phyloP scores from a whole-genome alignment of 2,329 filamentous ascomycete species.

The Cyclaneusma minus region DNA sequence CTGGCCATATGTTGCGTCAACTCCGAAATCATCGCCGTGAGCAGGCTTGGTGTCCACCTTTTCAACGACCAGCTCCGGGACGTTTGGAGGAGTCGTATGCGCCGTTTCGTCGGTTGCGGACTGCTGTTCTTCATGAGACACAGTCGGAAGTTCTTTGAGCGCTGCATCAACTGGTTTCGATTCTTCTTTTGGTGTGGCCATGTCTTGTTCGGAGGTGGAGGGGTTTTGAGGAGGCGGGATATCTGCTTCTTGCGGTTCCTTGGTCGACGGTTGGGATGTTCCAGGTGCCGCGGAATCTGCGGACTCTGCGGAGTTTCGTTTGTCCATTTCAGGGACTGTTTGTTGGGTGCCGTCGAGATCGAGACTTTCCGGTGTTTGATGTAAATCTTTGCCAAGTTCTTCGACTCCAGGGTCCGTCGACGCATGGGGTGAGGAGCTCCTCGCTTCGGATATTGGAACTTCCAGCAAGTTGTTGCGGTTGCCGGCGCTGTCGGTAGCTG shows the following conservation, averaged over 20 bases:
- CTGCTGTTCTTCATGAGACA: no score
- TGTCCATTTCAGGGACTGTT: background rate
- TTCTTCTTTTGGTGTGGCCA: no score
- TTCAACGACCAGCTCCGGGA: conserved; percentile 19
- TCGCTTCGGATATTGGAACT: conserved; percentile 17
- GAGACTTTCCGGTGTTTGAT: no score
- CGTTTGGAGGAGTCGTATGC: background rate
- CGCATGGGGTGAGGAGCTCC: no score
- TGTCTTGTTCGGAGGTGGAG: no score
- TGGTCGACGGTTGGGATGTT: background rate
- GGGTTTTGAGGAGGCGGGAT: no score
- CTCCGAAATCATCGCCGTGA: conserved; percentile 21
- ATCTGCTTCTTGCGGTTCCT: conserved; percentile 2
- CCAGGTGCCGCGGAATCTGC: background rate
- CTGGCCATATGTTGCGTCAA: conserved; percentile 17
- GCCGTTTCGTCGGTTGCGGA: no score
- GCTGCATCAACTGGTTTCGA: no score
- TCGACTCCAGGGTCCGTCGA: no score
- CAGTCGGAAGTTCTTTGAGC: no score
- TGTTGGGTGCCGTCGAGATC: no score
- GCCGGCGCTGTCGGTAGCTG: conserved; percentile 33
- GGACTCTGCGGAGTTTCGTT: background rate
- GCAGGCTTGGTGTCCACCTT: conserved; percentile 19
- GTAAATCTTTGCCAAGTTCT: no score
- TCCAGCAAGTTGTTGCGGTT: conserved; percentile 36